These are phyloP conservation scores for Pholiota microspora DNA, from an alignment of 768 basidiomycete genomes.

Conservation along the genomic window DNA sequence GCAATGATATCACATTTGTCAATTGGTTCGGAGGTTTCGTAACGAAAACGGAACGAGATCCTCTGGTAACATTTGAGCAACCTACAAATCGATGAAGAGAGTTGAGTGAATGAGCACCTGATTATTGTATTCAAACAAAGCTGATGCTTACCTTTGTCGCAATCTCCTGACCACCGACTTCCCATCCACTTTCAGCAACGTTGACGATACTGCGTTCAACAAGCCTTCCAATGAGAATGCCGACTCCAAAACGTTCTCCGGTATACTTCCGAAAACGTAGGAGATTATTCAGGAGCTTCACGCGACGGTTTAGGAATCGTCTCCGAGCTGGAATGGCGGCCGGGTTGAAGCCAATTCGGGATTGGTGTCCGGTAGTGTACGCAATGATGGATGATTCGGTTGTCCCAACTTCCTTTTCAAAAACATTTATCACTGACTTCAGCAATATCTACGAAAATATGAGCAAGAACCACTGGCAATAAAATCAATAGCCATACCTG, in stretches of 20 bases:
- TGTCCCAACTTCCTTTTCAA: slow-evolving; percentile 54
- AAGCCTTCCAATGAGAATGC: slow-evolving; percentile 51
- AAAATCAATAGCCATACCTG: slow-evolving; percentile 42
- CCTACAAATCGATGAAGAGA: slow-evolving; percentile 22
- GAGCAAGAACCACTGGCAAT: not conserved
- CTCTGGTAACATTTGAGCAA: slow-evolving; percentile 32
- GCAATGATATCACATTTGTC: slow-evolving; percentile 6
- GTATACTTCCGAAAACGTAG: slow-evolving; percentile 75
- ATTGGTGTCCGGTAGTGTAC: slow-evolving; percentile 37
- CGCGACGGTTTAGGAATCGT: slow-evolving; percentile 62
- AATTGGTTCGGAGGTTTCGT: slow-evolving; percentile 14
- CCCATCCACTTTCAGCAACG: slow-evolving; percentile 79
- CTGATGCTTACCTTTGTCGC: slow-evolving; percentile 50
- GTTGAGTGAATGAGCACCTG: slow-evolving; percentile 11
- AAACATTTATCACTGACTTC: slow-evolving; percentile 49
- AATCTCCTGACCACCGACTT: slow-evolving; percentile 75
- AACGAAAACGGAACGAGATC: slow-evolving; percentile 29
- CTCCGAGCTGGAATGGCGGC: slow-evolving; percentile 68
- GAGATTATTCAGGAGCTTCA: slow-evolving; percentile 75
- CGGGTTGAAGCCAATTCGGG: slow-evolving; percentile 64
- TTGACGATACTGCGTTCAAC: slow-evolving; percentile 60
- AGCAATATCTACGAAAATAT: slow-evolving; percentile 46
- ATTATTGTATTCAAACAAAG: slow-evolving; percentile 10
- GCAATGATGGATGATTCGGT: slow-evolving; percentile 48
- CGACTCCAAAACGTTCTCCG: slow-evolving; percentile 57